phyloP scores from a whole-genome alignment of 129 eudicot species.

The Lactuca sativa region DNA sequence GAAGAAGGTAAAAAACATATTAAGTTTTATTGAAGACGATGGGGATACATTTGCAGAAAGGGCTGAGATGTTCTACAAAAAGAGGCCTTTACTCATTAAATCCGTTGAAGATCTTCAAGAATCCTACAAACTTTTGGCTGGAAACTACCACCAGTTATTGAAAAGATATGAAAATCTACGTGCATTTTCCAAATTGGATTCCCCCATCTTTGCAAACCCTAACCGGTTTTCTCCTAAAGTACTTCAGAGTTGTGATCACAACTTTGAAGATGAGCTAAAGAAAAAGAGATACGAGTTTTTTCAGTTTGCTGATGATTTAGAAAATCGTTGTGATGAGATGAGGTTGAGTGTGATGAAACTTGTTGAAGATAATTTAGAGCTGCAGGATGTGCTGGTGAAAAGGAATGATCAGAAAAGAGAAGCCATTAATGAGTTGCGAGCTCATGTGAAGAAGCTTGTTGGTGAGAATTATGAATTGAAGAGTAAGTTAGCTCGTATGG shows the following conservation, averaged over 20 bases:
- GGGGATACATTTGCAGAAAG: conserved; percentile 57
- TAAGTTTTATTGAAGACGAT: conserved; percentile 45
- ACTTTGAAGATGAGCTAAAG: not conserved
- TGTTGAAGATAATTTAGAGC: conserved; percentile 34
- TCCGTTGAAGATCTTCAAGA: conserved; percentile 41
- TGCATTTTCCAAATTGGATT: not conserved
- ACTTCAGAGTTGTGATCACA: conserved; percentile 8
- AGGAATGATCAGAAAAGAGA: conserved; percentile 28
- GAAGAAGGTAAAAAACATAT: conserved; percentile 32
- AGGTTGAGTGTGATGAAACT: conserved; percentile 8
- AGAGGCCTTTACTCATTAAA: conserved; percentile 45
- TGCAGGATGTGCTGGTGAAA: conserved; percentile 41
- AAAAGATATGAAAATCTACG: not conserved
- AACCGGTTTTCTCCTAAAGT: not conserved
- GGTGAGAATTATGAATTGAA: conserved; percentile 34
- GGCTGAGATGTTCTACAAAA: conserved; percentile 62
- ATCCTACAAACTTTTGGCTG: conserved; percentile 52
- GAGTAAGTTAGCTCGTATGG: conserved; percentile 6
- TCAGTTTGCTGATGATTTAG: conserved; percentile 14
- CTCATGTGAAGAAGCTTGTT: conserved; percentile 18
- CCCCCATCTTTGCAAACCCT: not conserved
- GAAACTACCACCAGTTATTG: conserved; percentile 39
- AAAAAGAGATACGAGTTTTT: not conserved
- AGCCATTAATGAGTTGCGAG: conserved; percentile 19
- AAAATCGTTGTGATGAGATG: conserved; percentile 17